Evolutionary conservation across 2,329 filamentous ascomycete species (phyloP), one percentile per base, ranked within the genome.

Genomic region (Trematosphaeria pertusa): DNA sequence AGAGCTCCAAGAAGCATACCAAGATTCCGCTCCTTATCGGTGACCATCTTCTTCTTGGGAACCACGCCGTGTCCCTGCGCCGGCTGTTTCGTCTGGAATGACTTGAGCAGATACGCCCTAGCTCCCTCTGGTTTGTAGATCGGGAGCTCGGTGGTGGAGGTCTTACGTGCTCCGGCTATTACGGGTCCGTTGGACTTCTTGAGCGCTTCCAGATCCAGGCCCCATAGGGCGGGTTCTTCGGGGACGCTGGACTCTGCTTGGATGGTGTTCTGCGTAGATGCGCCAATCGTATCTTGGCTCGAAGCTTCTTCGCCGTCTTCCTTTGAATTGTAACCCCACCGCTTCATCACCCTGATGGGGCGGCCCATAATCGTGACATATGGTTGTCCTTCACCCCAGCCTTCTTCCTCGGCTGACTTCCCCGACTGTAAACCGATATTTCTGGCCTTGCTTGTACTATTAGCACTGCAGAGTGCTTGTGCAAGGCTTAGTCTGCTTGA

Each of bases 401-500:
- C 86, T 61, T 88, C 83, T 30, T 89, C 83, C 35, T 89, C 87
- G 0, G 85, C 87, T 28, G 79, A 80, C 6, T 80, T 77, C 0
- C 83, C 83, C 39, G 78, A 82, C 52, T 88, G 84, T 15, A 96
- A 75, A 0, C 91, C 91, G 21, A 96, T 73, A 52, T 82, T 87
- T 20, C 86, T 79, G 8, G 91, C 91, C 71, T 92, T 92, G 26
- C 83, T 84, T 54, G 86, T 82, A 50, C 88, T 91, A 64, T 93
- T 94, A 20, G 85, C 85, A 65, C 89, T 92, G 12, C 95, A 88
- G 1, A 94, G 86, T 0, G 89, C 90, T 70, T 96, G 91, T 0
- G 87, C 89, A 15, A 96, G 75, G 64, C 90, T 95, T 15, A 96
- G 75, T 36, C 89, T 80, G 65, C 89, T 93, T n/a, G 89, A 94